Evolutionary conservation across 2,329 filamentous ascomycete species (phyloP).

Genomic region (Thyridium curvatum): DNA sequence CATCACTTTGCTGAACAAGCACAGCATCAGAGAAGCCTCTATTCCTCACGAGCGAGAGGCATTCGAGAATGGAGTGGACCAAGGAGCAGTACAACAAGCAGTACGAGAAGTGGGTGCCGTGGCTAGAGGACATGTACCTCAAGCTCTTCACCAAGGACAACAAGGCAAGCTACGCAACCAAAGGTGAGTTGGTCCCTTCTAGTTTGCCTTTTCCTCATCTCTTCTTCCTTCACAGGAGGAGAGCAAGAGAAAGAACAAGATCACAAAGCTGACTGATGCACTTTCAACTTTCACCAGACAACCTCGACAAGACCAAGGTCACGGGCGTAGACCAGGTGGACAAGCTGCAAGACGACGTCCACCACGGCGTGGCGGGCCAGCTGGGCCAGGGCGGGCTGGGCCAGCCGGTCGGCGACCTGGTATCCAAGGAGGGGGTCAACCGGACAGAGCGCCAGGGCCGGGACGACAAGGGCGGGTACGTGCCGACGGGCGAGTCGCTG

Average conservation of each 20-base stretch:
- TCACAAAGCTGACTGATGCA: no score
- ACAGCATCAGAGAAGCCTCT: no score
- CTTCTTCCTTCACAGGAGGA: neutral
- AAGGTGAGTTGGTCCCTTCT: conserved; percentile 36
- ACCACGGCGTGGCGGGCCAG: conserved; percentile 56
- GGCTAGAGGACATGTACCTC: conserved; percentile 69
- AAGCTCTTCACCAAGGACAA: conserved; percentile 71
- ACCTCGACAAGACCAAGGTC: conserved; percentile 63
- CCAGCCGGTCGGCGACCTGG: conserved; percentile 55
- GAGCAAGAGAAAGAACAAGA: conserved; percentile 3
- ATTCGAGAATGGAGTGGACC: conserved; percentile 42
- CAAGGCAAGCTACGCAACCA: conserved; percentile 66
- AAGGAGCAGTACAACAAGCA: conserved; percentile 62
- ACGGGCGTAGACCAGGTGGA: conserved; percentile 62
- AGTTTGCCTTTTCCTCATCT: neutral
- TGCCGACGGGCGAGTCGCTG: conserved; percentile 18
- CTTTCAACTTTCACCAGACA: conserved; percentile 38
- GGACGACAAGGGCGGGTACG: conserved; percentile 50
- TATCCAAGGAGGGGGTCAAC: conserved; percentile 61
- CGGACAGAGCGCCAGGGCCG: conserved; percentile 58
- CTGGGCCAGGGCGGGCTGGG: conserved; percentile 62
- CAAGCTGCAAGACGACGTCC: conserved; percentile 60
- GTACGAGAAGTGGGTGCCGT: conserved; percentile 71
- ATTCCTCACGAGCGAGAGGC: no score
- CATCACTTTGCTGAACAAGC: no score